Conservation (phyloP, 139 green algal species). For the Coccomyxa sp. region DNA sequence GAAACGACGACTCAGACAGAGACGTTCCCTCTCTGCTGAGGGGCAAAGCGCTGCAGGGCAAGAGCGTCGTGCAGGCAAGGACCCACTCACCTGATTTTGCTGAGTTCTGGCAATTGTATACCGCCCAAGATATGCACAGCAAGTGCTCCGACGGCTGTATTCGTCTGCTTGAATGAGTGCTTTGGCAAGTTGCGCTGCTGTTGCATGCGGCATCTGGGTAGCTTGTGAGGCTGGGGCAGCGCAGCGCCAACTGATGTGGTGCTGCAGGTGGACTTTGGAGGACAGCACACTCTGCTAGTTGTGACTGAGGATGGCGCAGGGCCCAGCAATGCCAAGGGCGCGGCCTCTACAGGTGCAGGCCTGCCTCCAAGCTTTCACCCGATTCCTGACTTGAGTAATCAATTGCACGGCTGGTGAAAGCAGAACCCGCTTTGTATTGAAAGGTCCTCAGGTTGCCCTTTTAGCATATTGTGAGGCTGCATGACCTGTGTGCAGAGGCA, state of each 20-base stretch:
- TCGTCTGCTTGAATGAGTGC: background rate
- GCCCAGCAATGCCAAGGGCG: too few species aligned
- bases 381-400: too few species aligned
- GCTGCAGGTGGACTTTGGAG: conserved; percentile 63
- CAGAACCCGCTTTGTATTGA: too few species aligned
- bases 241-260: conserved; percentile 40
- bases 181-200: background rate
- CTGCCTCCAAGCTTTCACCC: too few species aligned
- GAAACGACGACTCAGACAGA: conserved; percentile 54
- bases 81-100: background rate
- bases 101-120: background rate
- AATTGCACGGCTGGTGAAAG: too few species aligned
- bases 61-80: background rate
- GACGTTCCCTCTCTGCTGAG: too few species aligned
- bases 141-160: background rate
- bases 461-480: too few species aligned
- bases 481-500: too few species aligned
- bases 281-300: conserved; percentile 73
- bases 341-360: too few species aligned
- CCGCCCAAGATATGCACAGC: background rate
- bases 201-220: conserved; percentile 37
- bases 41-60: background rate
- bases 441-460: too few species aligned
- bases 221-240: conserved; percentile 52
- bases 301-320: too few species aligned